Evolutionary conservation across 495 filamentous ascomycete genomes (phyloP), one percentile per base, ranked within the genome.

Genomic region (Penicillium psychrofluorescens): DNA sequence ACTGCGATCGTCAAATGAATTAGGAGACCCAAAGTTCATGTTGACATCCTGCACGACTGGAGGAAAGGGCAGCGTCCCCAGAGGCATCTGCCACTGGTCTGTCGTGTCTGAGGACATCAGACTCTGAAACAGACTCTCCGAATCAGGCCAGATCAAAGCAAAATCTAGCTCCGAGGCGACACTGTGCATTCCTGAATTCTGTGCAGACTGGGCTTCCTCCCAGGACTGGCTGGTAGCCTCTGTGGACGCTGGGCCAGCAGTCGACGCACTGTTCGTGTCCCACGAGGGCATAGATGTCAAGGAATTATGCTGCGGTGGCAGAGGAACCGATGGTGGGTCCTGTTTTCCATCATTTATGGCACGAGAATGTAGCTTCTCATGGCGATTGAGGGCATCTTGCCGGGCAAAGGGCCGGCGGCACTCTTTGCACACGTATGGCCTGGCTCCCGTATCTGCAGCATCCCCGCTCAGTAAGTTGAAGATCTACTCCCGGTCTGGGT

Each of bases 61-160:
- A 6, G 63, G 59, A 38, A 72, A 66, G 2, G 69, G 69, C 13
- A 71, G 51, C 8, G 69, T 58, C 2, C 68, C 65, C 34, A 71
- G 44, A 2, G 68, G 69, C 53, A 71, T 67, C 46, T 74, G 67
- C 69, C 69, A 71, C 41, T 72, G 70, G 49, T 69, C 68, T 7
- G 64, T 50, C 8, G 52, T 54, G 36, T 71, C 67, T 0, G 62
- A 59, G 8, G 66, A 61, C 59, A 74, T 68, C 30, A 74, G 48
- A 51, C 63, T 72, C 45, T 72, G 68, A 34, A 74, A 71, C 35
- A 74, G 43, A 51, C 66, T 59, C 49, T 74, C 69, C 3, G 69
- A 69, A 48, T 74, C 71, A 8, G 71, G 71, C 71, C 71, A 74
- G 38, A 72, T 57, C 15, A 74, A 44, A 8, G 61, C 60, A 45